Base-by-base conservation (phyloP, 164 flowering plant genomes). In the Tetrastigma voinierianum region DNA sequence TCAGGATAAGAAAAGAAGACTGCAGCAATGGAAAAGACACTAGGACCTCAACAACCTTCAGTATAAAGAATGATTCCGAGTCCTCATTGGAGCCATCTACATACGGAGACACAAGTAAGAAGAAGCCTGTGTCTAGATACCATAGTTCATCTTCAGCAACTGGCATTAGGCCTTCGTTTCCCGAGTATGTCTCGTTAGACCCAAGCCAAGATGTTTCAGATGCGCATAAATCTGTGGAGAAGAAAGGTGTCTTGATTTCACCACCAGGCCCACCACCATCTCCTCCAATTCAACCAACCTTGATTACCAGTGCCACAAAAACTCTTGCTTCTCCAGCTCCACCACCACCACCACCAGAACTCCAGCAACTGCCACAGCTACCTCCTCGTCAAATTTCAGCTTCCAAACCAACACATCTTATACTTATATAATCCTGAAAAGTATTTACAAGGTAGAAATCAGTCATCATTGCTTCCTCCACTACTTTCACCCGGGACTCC, bases 301-400 rank as follows among this genome's bases (percentile, higher is more conserved):
- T 51, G 5, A 45, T 52, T 59, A 46, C 53, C 51, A 11, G 9
- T 40, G 44, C 58, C 44, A 17, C 17, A 46, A 44, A 51, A 61
- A 17, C 64, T 47, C 20, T 18, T 59, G n/a, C 61, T 52, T 9
- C 48, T 32, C 73, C 73, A 9, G 56, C 70, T 46, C 46, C 66
- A 32, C 62, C 69, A 23, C 68, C 75, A 11, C 73, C 73, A 11
- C 59, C 65, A 13, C 59, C n/a, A 32, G 40, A 3, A 32, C 40
- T 7, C 3, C 40, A 32, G 40, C 40, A 32, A 7, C 40, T 32
- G 40, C 40, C 40, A 32, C 40, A 32, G 40, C 7, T 32, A 4
- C 73, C 78, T 21, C 12, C 70, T 61, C 55, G 46, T 70, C 25
- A 52, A 58, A 8, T 68, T 66, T 61, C 56, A 49, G 45, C 40